Conservation (phyloP, 495 filamentous ascomycete genomes). For the Chaetomium fimeti region DNA sequence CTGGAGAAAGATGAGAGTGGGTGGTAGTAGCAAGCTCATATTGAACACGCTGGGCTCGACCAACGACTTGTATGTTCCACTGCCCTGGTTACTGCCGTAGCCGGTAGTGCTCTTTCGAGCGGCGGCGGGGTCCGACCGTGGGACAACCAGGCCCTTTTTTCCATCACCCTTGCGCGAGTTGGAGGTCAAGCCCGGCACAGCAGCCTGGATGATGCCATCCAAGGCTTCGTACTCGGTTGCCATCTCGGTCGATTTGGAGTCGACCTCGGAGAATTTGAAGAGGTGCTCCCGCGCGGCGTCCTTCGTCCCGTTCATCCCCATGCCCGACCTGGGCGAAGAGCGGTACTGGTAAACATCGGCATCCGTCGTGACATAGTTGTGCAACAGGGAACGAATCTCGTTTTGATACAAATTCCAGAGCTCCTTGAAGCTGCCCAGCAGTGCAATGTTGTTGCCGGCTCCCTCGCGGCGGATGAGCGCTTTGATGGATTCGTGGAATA, state of each 20-base stretch:
- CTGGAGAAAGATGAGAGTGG: slow-evolving; percentile 90
- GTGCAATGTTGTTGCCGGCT: slow-evolving; percentile 52
- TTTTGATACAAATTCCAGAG: slow-evolving; percentile 80
- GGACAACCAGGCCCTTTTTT: slow-evolving; percentile 44
- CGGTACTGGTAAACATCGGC: slow-evolving; percentile 64
- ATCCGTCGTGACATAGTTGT: slow-evolving; percentile 96
- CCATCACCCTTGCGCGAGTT: slow-evolving; percentile 61
- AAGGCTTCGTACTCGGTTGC: slow-evolving; percentile 84
- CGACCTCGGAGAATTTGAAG: slow-evolving; percentile 85
- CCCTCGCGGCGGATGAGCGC: slow-evolving; percentile 78
- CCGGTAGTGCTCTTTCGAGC: slow-evolving; percentile 41
- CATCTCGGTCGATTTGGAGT: slow-evolving; percentile 70
- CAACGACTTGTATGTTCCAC: slow-evolving; percentile 64
- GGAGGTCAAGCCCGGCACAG: slow-evolving; percentile 89
- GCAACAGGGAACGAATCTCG: slow-evolving; percentile 84
- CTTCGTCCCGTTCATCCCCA: slow-evolving; percentile 51
- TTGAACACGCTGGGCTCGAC: slow-evolving; percentile 97
- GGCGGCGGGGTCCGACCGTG: slow-evolving; percentile 31
- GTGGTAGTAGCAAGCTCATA: slow-evolving; percentile 88
- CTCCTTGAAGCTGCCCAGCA: slow-evolving; percentile 82
- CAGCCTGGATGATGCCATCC: slow-evolving; percentile 82
- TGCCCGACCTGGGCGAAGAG: slow-evolving; percentile 43
- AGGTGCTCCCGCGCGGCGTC: slow-evolving; percentile 70
- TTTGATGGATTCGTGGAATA: slow-evolving; percentile 84
- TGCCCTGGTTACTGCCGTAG: slow-evolving; percentile 35